A percentile compares a stretch with the other conserved stretches of the same genome.
These are phyloP conservation scores for Sporothrix phasma DNA, from an alignment of 2,329 filamentous ascomycete species.

Conservation along the genomic window DNA sequence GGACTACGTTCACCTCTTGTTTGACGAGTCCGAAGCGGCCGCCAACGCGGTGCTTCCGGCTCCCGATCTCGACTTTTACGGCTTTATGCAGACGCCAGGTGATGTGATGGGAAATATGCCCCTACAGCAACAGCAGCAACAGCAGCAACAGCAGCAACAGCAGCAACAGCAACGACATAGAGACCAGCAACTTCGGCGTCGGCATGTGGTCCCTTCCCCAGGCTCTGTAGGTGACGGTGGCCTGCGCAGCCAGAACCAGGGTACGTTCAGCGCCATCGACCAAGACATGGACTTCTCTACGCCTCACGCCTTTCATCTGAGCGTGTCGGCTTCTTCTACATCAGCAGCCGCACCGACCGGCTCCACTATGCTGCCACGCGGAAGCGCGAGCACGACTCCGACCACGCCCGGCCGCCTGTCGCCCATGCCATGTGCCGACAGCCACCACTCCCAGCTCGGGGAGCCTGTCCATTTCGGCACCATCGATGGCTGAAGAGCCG, in stretches of 20 bases:
- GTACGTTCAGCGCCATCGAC: not conserved
- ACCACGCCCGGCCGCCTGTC: conserved; percentile 2
- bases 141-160: not conserved
- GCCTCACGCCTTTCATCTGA: not conserved
- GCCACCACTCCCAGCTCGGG: not conserved
- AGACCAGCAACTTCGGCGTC: not conserved
- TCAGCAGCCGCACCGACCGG: not conserved
- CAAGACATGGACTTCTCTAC: not conserved
- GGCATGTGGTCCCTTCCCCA: not conserved
- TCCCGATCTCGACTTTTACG: conserved; percentile 9
- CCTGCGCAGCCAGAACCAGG: not conserved
- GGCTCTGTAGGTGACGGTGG: not conserved
- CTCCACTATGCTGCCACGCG: not conserved
- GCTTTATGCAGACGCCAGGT: not conserved
- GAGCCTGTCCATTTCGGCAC: not conserved
- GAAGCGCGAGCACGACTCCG: not conserved
- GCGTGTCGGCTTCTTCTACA: not conserved
- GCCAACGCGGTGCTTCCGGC: conserved; percentile 1
- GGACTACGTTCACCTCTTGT: conserved; percentile 15
- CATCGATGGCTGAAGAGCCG: not conserved
- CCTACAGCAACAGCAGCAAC: not conserved
- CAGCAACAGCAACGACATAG: not conserved
- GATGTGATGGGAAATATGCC: not conserved
- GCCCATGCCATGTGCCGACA: not conserved
- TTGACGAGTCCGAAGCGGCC: conserved; percentile 4